Evolutionary conservation across 2,329 filamentous ascomycete genomes (phyloP), one percentile per base, ranked within the genome.

Genomic region (Cercospora sp.): DNA sequence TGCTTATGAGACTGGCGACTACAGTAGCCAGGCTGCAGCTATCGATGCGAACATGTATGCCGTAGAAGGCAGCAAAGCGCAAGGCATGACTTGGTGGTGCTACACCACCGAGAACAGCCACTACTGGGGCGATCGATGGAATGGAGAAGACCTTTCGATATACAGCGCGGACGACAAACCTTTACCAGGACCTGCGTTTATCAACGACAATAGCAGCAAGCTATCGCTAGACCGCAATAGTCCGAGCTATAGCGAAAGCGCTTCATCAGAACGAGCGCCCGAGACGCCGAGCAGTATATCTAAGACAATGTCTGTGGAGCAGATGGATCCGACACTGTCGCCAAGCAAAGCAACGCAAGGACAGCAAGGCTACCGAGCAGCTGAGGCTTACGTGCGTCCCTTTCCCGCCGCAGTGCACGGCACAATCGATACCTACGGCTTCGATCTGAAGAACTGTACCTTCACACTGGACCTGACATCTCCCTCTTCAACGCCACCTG

Each of bases 1-100:
- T 76, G 95, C 95, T 0, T 99, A 99, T 81, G 92, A 93, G 80
- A 97, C 93, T 5, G 95, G 96, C 7, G 92, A 99, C 79, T 99
- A 97, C 80, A 90, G 91, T 55, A 97, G 92, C 75, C 95, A 99
- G 78, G 91, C 91, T 36, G 89, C 92, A 1, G 95, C 95, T 6
- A 90, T 99, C 83, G 95, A 99, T 80, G 95, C 96, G 63, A 99
- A 98, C 78, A 93, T 97, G 78, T 99, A 90, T 81, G 95, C 91
- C 0, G 85, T 97, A 0, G 95, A 99, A 81, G 92, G 92, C 0
- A 91, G 92, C 40, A 84, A 87, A 13, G 88, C 93, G 66, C 94
- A 94, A 71, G 95, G 94, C 0, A 95, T 94, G 76, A 92, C 93
- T 0, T 79, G 97, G 57, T 99, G 95, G 95, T 84, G 93, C 1